Conservation (phyloP, 495 filamentous ascomycete species). For the Talaromyces trachyspermus region DNA sequence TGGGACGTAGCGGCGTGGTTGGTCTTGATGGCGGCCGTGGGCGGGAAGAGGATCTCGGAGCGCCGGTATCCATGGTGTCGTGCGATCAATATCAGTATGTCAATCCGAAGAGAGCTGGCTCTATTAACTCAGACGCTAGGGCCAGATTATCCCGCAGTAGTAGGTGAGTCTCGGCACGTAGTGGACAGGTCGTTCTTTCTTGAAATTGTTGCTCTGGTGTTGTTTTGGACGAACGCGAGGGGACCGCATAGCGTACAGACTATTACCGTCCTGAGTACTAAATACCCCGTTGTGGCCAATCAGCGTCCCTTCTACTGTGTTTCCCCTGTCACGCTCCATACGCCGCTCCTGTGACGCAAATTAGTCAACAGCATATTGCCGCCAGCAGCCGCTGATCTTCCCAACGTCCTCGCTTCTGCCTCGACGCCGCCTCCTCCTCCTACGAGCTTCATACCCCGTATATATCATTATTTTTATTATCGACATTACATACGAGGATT, state of each 20-base stretch:
- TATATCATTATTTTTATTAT: not conserved
- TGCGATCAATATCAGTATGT: not conserved
- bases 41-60: slow-evolving; percentile 32
- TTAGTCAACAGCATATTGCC: too few species aligned
- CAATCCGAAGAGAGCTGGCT: not conserved
- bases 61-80: slow-evolving; percentile 25
- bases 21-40: slow-evolving; percentile 60
- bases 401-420: not conserved
- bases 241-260: not conserved
- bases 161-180: too few species aligned
- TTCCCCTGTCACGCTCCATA: too few species aligned
- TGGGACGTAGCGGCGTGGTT: slow-evolving; percentile 86
- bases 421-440: not conserved
- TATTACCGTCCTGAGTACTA: too few species aligned
- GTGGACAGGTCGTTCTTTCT: too few species aligned
- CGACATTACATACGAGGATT: not conserved
- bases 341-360: too few species aligned
- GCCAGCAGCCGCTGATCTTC: not conserved
- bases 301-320: not conserved
- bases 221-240: not conserved
- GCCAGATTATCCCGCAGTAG: too few species aligned
- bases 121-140: too few species aligned
- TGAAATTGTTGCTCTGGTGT: not conserved
- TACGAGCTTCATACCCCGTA: not conserved
- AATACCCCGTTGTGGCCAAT: too few species aligned